Conservation (phyloP, 305 asterid genomes). For the Fraxinus floribunda region DNA sequence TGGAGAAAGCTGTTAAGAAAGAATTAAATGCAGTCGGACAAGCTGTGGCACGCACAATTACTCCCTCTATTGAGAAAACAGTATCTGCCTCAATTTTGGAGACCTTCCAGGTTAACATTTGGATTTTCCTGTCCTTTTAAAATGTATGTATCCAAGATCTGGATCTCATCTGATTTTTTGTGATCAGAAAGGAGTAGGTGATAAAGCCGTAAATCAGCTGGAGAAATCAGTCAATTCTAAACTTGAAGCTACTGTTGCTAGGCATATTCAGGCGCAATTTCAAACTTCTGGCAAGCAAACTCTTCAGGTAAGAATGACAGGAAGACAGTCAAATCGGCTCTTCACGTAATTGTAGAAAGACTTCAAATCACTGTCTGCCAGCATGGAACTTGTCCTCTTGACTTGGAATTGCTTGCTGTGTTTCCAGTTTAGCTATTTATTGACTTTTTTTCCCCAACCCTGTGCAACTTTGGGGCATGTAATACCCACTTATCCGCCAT, state of each 20-base stretch:
- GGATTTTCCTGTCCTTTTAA: not conserved
- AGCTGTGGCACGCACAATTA: conserved; percentile 66
- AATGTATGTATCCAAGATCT: conserved; percentile 2
- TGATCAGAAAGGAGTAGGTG: conserved; percentile 89
- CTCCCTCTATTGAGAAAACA: conserved; percentile 72
- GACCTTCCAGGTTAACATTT: conserved; percentile 68
- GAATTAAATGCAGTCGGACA: conserved; percentile 66
- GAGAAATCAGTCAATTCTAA: conserved; percentile 76
- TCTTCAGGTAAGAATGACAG: conserved; percentile 58
- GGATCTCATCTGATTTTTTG: conserved; percentile 29
- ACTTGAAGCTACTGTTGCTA: conserved; percentile 76
- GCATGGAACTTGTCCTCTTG: not conserved
- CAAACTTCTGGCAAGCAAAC: conserved; percentile 93
- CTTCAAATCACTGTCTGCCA: not conserved
- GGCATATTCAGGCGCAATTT: conserved; percentile 82
- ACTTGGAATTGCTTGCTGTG: not conserved
- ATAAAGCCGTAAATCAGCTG: conserved; percentile 77
- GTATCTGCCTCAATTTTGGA: conserved; percentile 60
- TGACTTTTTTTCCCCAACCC: too few species aligned
- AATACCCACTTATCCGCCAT: not conserved
- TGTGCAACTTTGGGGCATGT: not conserved
- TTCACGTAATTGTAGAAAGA: not conserved
- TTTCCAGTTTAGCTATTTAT: not conserved
- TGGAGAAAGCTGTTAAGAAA: conserved; percentile 75
- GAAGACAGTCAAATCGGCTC: not conserved